phyloP scores from a whole-genome alignment of 345 rosid genomes.

The Lepidium aucheri region DNA sequence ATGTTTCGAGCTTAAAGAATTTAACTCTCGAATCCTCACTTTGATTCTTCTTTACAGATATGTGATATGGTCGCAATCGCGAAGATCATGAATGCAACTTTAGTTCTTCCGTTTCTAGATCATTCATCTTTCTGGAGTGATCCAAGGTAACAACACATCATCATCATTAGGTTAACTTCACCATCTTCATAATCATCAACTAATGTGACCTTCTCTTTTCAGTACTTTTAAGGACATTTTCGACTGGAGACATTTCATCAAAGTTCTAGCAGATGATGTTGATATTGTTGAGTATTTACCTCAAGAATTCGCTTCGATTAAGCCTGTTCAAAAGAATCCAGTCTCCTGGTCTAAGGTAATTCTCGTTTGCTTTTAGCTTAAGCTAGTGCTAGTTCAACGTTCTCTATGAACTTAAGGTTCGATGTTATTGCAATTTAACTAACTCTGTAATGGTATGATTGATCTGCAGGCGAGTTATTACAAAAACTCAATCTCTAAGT shows the following conservation, averaged over 20 bases:
- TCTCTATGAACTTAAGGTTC: no score
- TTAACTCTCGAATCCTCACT: not conserved
- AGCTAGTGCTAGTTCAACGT: no score
- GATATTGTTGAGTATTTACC: constrained; percentile 48
- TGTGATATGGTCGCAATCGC: constrained; percentile 75
- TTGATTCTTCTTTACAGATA: constrained; percentile 30
- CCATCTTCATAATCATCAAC: not conserved
- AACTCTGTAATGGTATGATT: constrained; percentile 6
- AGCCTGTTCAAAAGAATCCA: constrained; percentile 41
- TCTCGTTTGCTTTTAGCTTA: not conserved
- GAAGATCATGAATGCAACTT: constrained; percentile 61
- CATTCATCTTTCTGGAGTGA: constrained; percentile 72
- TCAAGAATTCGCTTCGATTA: constrained; percentile 22
- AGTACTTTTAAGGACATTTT: constrained; percentile 70
- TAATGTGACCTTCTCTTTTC: not conserved
- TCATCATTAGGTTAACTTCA: not conserved
- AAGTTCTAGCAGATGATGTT: constrained; percentile 46
- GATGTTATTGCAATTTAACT: no score
- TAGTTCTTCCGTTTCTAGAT: constrained; percentile 69
- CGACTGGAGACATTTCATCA: constrained; percentile 55
- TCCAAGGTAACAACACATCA: constrained; percentile 37
- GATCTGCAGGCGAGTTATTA: constrained; percentile 47
- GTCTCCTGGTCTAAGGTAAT: constrained; percentile 66
- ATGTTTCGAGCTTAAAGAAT: not conserved
- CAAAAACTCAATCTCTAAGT: constrained; percentile 28